Evolutionary conservation across 805 yeast genomes (phyloP).

Genomic region (Vanderwaltozyma tropicalis): DNA sequence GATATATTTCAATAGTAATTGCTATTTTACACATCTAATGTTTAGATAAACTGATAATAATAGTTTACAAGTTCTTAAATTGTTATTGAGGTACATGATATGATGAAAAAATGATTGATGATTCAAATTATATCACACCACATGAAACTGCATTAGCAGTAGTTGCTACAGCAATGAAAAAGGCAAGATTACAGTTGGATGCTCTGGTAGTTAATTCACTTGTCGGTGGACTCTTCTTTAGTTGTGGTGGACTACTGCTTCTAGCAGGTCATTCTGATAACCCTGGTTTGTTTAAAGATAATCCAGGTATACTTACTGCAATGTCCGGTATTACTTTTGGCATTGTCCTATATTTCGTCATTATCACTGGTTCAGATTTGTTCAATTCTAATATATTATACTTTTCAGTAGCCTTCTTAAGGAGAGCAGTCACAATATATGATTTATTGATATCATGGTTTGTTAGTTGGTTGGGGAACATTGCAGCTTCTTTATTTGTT

Average conservation of each 20-base stretch:
- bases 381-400: slow-evolving; percentile 67
- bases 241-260: slow-evolving; percentile 64
- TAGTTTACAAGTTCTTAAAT: neutral
- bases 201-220: slow-evolving; percentile 53
- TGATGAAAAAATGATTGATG: neutral
- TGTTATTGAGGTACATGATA: neutral
- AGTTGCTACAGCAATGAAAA: slow-evolving; percentile 79
- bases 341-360: slow-evolving; percentile 65
- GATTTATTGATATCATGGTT: slow-evolving; percentile 59
- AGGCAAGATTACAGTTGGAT: slow-evolving; percentile 55
- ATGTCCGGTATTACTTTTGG: slow-evolving; percentile 59
- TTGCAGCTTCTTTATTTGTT: slow-evolving; percentile 55
- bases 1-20: too few species aligned
- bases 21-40: too few species aligned
- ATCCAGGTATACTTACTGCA: slow-evolving; percentile 44
- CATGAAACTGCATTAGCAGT: slow-evolving; percentile 77
- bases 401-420: slow-evolving; percentile 54
- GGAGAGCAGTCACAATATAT: slow-evolving; percentile 58
- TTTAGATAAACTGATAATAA: neutral
- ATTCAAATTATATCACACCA: slow-evolving; percentile 49
- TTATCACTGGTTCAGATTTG: slow-evolving; percentile 58
- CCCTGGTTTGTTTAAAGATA: slow-evolving; percentile 31
- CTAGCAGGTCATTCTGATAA: slow-evolving; percentile 44
- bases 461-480: slow-evolving; percentile 56
- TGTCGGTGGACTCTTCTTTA: slow-evolving; percentile 59